Evolutionary conservation across 2,329 filamentous ascomycete genomes (phyloP), one percentile per base, ranked within the genome.

Genomic region (Trichoderma guizhouense): DNA sequence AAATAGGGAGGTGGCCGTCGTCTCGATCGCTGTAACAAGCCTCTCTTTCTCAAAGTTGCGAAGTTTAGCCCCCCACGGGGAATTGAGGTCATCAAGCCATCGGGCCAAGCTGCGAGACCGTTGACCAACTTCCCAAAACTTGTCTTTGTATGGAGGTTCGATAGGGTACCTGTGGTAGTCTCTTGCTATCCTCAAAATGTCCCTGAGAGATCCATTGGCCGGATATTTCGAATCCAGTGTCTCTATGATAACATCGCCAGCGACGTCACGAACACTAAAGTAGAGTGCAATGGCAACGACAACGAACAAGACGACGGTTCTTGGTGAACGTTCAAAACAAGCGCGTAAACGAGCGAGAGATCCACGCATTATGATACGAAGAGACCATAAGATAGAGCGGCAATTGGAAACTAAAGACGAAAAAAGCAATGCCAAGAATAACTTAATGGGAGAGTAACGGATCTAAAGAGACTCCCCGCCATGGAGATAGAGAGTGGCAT

Each of bases 61-160:
- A 4, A 60, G 21, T 15, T 32, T 14, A n/a, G 30, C 26, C 1
- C 65, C 32, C 21, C 58, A 68, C 1, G 7, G 26, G 1, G 21
- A 61, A 14, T 72, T 34, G 2, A 60, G 66, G 5, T 15, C 74
- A 21, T n/a, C 72, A 65, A 21, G 73, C 77, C 77, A 77, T 30
- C 75, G 74, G 18, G 70, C 69, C 55, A 79, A 66, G 18, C 74
- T 60, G 47, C 74, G 68, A 21, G 76, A 74, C 0, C 81, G 79
- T 36, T 79, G 76, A 36, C 80, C 80, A 9, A 79, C 43, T 57
- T 81, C 76, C 47, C 79, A 80, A 67, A 81, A 82, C 3, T 77
- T 73, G 5, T 76, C 74, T 12, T 77, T 79, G 61, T 79, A 81
- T 0, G 80, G 76, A n/a, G 76, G 71, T 0, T 63, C 61, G n/a